Evolutionary conservation across 768 basidiomycete species (phyloP).

Genomic region (Amanita rubescens): DNA sequence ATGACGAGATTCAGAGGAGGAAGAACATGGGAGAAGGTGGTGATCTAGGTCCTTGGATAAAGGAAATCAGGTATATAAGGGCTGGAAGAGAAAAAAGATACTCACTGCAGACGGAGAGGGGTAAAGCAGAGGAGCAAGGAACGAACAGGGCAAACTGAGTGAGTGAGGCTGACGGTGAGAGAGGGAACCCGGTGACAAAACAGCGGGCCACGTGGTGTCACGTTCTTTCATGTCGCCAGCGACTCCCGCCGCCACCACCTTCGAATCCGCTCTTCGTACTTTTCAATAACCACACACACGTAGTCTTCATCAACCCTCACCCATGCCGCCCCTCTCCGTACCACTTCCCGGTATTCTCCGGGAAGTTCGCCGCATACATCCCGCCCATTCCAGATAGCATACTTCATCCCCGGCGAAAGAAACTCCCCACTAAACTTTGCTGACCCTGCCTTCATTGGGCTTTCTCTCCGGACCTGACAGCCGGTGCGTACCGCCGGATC

Average conservation of each 20-base stretch:
- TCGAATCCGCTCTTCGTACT: conserved; percentile 56
- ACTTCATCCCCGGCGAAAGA: conserved; percentile 49
- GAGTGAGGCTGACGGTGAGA: conserved; percentile 8
- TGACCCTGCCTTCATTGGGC: not conserved
- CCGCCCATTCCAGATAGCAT: conserved; percentile 57
- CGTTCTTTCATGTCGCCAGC: not conserved
- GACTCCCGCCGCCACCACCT: conserved; percentile 33
- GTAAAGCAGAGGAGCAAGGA: conserved; percentile 10
- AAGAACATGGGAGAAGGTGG: conserved; percentile 9
- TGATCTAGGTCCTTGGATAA: conserved; percentile 1
- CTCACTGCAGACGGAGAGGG: conserved; percentile 5
- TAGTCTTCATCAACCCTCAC: conserved; percentile 47
- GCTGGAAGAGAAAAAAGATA: not conserved
- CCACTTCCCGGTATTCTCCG: conserved; percentile 40
- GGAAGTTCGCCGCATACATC: conserved; percentile 59
- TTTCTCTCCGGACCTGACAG: not conserved
- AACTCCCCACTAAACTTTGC: not conserved
- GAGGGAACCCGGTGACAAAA: conserved; percentile 4
- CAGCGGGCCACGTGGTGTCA: conserved; percentile 7
- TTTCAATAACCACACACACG: conserved; percentile 49
- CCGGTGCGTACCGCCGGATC: not conserved
- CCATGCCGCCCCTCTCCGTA: conserved; percentile 46
- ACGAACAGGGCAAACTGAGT: conserved; percentile 1
- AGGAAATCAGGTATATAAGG: not conserved
- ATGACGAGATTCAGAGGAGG: conserved; percentile 8